Evolutionary conservation across 495 filamentous ascomycete species (phyloP), one percentile per base, ranked within the genome.

Genomic region (Stereocaulon alpinum): DNA sequence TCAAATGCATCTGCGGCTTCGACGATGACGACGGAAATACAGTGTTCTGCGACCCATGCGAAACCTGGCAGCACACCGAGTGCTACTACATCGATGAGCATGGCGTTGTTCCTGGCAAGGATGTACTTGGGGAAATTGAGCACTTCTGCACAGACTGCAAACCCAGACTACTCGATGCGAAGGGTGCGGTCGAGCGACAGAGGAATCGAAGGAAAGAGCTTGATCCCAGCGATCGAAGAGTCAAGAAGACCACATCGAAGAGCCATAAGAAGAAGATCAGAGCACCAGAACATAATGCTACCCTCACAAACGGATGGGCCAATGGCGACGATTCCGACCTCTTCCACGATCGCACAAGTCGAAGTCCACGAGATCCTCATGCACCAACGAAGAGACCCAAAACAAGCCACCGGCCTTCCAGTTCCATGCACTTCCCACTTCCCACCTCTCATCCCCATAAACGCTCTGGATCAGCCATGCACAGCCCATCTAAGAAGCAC

Each of bases 1-100:
- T 99, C 77, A 94, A 91, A 78, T 99, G 93, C 80, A 91, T 97
- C 64, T 99, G 93, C 74, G 80, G 83, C 67, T 96, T 84, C 69
- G 65, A 81, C 67, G 91, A 95, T 76, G 93, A 97, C 79, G 93
- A 99, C 77, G 93, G 94, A 67, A 89, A 86, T 71, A 99, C 94
- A 58, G 93, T 99, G 58, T 88, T 87, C 73, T 99, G 93, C 79
- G 93, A 99, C 69, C 76, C 75, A 58, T 99, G 93, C 74, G 87
- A 95, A 68, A 94, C 89, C 45, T 99, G 93, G 93, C 93, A 99
- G 72, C 93, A 99, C 72, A 91, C 94, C 62, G 82, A 88, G 65
- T 99, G 93, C 74, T 96, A 95, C 73, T 84, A 87, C 52, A 32
- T 49, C 14, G 61, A 63, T 20, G 44, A 63, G 17, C 75, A 82